A percentile compares a stretch with the other conserved stretches of the same genome.
These are phyloP conservation scores for Trichoderma hamatum DNA, from an alignment of 2,329 filamentous ascomycete species.

Conservation along the genomic window DNA sequence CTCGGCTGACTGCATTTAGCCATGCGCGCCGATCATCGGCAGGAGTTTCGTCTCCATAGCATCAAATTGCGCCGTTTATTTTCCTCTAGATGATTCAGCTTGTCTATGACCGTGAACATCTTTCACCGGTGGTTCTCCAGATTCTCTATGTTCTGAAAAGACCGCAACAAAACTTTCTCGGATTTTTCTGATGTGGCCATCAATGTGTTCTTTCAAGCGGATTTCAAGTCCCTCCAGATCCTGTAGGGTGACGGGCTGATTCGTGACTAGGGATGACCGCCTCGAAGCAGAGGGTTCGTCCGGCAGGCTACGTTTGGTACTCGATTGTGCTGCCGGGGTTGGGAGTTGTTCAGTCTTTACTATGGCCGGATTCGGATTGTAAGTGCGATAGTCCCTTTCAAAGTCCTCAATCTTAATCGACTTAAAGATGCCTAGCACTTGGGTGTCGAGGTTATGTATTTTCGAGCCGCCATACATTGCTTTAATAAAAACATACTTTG, in stretches of 20 bases:
- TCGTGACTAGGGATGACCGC: background rate
- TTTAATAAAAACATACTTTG: background rate
- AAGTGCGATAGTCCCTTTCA: background rate
- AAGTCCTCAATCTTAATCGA: background rate
- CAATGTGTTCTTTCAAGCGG: background rate
- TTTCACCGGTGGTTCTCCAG: background rate
- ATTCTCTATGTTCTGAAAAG: too few relatives aligned
- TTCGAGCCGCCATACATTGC: accelerated
- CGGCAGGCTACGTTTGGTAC: too few relatives aligned
- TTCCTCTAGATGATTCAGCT: background rate
- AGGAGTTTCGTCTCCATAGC: background rate
- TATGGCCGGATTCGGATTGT: background rate
- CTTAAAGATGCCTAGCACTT: background rate
- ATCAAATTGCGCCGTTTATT: background rate
- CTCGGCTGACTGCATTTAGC: too few relatives aligned
- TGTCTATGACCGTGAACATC: background rate
- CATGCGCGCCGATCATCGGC: background rate
- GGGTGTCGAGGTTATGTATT: background rate
- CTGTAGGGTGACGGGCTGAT: too few relatives aligned
- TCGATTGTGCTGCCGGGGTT: too few relatives aligned
- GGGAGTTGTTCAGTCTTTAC: background rate
- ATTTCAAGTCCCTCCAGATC: background rate
- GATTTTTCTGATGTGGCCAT: background rate
- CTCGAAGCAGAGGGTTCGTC: accelerated
- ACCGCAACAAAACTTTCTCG: background rate